Evolutionary conservation across 768 basidiomycete species (phyloP).

Genomic region (Boletus edulis): DNA sequence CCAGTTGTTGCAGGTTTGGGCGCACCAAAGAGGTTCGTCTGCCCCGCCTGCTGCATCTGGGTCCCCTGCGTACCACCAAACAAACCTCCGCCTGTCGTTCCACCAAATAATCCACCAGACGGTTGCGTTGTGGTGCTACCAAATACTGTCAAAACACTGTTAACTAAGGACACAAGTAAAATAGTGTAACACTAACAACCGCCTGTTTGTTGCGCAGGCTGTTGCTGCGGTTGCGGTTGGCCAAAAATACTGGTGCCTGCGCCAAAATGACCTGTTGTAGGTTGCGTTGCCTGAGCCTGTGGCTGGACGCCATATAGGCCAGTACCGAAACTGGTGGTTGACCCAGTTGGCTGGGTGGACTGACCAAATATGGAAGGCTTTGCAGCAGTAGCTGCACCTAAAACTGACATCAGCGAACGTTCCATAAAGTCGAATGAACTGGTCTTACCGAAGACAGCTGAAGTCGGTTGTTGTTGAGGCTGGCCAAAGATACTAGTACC

Average conservation of each 20-base stretch:
- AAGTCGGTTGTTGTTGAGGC: slow-evolving; percentile 34
- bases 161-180: background rate
- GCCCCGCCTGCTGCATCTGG: slow-evolving; percentile 37
- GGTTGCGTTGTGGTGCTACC: slow-evolving; percentile 31
- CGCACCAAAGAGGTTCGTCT: slow-evolving; percentile 29
- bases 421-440: slow-evolving; percentile 23
- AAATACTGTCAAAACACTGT: slow-evolving; percentile 32
- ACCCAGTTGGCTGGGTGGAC: slow-evolving; percentile 37
- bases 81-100: slow-evolving; percentile 32
- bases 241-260: slow-evolving; percentile 32
- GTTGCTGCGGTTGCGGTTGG: slow-evolving; percentile 35
- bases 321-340: slow-evolving; percentile 37
- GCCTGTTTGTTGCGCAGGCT: slow-evolving; percentile 38
- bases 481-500: slow-evolving; percentile 35
- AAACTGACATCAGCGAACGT: background rate
- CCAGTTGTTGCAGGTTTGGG: slow-evolving; percentile 33
- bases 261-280: slow-evolving; percentile 32
- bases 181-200: slow-evolving; percentile 30
- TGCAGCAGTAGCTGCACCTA: slow-evolving; percentile 33
- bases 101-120: slow-evolving; percentile 38
- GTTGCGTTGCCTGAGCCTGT: slow-evolving; percentile 24
- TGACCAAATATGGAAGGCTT: slow-evolving; percentile 54
- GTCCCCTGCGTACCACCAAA: slow-evolving; percentile 35
- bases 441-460: slow-evolving; percentile 37
- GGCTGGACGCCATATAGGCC: slow-evolving; percentile 28